These are phyloP conservation scores for Phaffia rhodozyma DNA, from an alignment of 1,284 basidiomycete species.

Conservation along the genomic window DNA sequence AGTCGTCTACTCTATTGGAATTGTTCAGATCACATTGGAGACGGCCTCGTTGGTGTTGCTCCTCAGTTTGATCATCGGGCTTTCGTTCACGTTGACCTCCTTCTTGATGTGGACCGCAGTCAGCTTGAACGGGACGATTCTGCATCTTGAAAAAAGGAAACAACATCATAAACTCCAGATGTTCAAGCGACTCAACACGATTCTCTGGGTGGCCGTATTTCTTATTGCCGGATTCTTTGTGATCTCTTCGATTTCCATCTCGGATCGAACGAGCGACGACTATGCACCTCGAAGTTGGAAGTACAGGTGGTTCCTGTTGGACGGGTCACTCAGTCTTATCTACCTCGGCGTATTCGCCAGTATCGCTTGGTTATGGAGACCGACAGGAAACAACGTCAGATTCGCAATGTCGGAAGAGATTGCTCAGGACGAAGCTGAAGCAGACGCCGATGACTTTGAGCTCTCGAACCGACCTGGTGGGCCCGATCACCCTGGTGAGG, in stretches of 20 bases:
- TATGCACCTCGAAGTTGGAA: slow-evolving; percentile 91
- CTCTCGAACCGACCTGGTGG: too few relatives aligned
- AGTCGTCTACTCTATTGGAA: slow-evolving; percentile 85
- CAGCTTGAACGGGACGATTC: slow-evolving; percentile 48
- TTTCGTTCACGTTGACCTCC: slow-evolving; percentile 83
- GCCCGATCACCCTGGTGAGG: too few relatives aligned
- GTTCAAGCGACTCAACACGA: slow-evolving; percentile 45
- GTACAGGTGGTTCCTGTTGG: slow-evolving; percentile 87
- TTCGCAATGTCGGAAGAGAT: slow-evolving; percentile 41
- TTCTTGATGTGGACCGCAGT: slow-evolving; percentile 95
- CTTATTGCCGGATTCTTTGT: slow-evolving; percentile 83
- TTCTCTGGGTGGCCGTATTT: slow-evolving; percentile 47
- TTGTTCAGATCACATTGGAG: slow-evolving; percentile 82
- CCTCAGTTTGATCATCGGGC: slow-evolving; percentile 76
- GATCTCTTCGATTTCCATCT: slow-evolving; percentile 81
- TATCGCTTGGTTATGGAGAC: slow-evolving; percentile 87
- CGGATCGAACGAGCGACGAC: slow-evolving; percentile 78
- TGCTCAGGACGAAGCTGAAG: too few relatives aligned
- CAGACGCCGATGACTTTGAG: too few relatives aligned
- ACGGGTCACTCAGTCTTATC: slow-evolving; percentile 83
- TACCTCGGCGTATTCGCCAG: slow-evolving; percentile 68
- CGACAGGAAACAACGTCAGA: slow-evolving; percentile 82
- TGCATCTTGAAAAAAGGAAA: slow-evolving; percentile 67
- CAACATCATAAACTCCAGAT: slow-evolving; percentile 75
- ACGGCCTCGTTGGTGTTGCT: slow-evolving; percentile 66